Conservation (phyloP, 495 filamentous ascomycete species). For the Aspergillus conjunctus region DNA sequence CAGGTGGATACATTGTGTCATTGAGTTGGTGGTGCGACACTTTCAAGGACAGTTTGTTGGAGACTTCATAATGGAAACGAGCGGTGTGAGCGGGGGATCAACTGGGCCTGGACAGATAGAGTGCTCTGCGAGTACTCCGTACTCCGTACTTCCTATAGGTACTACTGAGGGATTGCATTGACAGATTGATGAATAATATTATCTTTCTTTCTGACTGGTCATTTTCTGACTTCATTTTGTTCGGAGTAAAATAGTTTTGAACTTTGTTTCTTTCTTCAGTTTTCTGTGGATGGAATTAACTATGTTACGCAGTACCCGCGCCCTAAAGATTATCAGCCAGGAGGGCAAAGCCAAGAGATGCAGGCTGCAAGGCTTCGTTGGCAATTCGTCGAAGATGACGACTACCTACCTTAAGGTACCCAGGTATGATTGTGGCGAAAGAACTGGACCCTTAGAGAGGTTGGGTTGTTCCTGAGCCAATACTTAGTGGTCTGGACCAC, state of each 20-base stretch:
- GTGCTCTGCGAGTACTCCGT: not conserved
- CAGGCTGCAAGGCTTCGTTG: slow-evolving; percentile 20
- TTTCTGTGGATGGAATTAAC: slow-evolving; percentile 1
- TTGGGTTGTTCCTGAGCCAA: slow-evolving; percentile 7
- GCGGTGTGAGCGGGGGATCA: not conserved
- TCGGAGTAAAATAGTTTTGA: not conserved
- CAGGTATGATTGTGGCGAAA: too few species aligned
- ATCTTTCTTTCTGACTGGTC: not conserved
- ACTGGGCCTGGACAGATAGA: not conserved
- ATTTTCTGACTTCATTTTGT: not conserved
- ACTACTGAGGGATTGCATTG: not conserved
- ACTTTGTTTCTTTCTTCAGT: too few species aligned
- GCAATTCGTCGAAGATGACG: not conserved
- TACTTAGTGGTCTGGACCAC: slow-evolving; percentile 3
- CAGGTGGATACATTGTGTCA: not conserved
- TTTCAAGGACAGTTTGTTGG: slow-evolving; percentile 1
- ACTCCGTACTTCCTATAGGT: not conserved
- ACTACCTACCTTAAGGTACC: too few species aligned
- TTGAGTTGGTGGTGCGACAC: slow-evolving; percentile 1
- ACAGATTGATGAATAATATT: not conserved
- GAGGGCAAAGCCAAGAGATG: not conserved
- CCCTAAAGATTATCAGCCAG: not conserved
- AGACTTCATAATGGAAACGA: not conserved
- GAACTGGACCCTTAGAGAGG: not conserved
- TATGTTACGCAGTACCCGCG: not conserved